These are phyloP conservation scores for Periconia sp. DNA, from an alignment of 2,329 filamentous ascomycete genomes.

Conservation along the genomic window DNA sequence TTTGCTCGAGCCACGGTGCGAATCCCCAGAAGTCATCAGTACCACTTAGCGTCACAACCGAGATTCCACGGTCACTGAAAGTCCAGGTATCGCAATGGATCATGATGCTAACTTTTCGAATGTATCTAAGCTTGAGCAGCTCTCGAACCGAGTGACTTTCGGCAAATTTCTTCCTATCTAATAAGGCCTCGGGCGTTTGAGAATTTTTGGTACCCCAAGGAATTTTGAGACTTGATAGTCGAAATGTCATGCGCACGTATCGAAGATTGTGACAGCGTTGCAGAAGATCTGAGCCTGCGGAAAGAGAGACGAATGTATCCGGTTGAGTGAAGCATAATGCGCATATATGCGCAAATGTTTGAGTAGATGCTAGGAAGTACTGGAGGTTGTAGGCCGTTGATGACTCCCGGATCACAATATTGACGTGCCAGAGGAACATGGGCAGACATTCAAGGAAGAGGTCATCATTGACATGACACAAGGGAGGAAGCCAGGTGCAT, in stretches of 20 bases:
- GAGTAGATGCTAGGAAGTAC: slow-evolving; percentile 8
- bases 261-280: slow-evolving; percentile 12
- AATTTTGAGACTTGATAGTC: background rate
- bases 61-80: slow-evolving; percentile 1
- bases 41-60: background rate
- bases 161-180: slow-evolving; percentile 7
- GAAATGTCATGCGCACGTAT: slow-evolving; percentile 5
- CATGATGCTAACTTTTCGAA: slow-evolving; percentile 2
- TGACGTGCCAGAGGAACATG: slow-evolving; percentile 7
- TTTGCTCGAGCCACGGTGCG: slow-evolving; percentile 2
- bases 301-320: background rate
- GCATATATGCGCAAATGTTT: slow-evolving; percentile 2
- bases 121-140: slow-evolving; percentile 6
- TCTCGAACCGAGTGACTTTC: slow-evolving; percentile 8
- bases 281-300: slow-evolving; percentile 9
- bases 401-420: slow-evolving; percentile 5
- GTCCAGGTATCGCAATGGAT: background rate
- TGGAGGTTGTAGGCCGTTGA: slow-evolving; percentile 7
- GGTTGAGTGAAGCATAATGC: slow-evolving; percentile 1
- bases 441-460: slow-evolving; percentile 13
- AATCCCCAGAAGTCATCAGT: slow-evolving; percentile 1
- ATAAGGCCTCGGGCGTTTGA: background rate
- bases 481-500: slow-evolving; percentile 10
- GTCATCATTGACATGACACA: slow-evolving; percentile 12
- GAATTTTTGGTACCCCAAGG: background rate